Base-by-base conservation (phyloP, 306 rosid genomes). In the Cicer arietinum region DNA sequence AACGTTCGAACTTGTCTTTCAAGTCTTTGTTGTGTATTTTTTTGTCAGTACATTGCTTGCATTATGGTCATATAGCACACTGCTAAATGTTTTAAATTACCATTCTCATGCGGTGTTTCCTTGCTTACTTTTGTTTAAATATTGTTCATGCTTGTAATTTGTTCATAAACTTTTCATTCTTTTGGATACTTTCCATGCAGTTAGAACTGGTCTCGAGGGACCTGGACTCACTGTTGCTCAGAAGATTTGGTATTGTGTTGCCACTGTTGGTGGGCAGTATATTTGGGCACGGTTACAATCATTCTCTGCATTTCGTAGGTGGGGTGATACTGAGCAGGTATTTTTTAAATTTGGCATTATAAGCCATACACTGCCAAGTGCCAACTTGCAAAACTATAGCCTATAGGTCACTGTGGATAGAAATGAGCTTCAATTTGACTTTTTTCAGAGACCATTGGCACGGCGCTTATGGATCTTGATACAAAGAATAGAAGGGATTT, bases 271-370 rank as follows among this genome's bases (percentile, higher is more conserved):
- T 71, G 99, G 99, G 71, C 97, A 90, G 43, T 95, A 95, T 83
- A 70, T 95, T 44, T 95, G 99, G 99, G 88, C 96, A 69, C 96
- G 98, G 52, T 69, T 95, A 65, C 98, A 92, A 62, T 88, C 99
- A 6, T 95, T 95, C 81, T 95, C 99, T 83, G 99, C 99, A 65
- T 95, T 95, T 77, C 99, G 99, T 50, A 84, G 97, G 84, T 95
- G 99, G 98, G 98, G 98, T 39, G 97, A 95, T 82, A 90, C 99
- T 76, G 98, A 90, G 83, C 99, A 92, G 99, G 99, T 95, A 87
- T 6, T 69, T 72, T 67, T 48, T 59, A 67, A 57, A 48, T 17
- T 41, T 41, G 67, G 48, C 52, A 61, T 58, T 60, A 67, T 46
- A 10, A 81, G 16, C 54, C 67, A 52, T 37, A 67, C 57, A 57